A percentile compares a stretch with the other conserved stretches of the same genome.
These are phyloP conservation scores for Aegilops longissima DNA, from an alignment of 176 grass and related monocot species.

Conservation along the genomic window DNA sequence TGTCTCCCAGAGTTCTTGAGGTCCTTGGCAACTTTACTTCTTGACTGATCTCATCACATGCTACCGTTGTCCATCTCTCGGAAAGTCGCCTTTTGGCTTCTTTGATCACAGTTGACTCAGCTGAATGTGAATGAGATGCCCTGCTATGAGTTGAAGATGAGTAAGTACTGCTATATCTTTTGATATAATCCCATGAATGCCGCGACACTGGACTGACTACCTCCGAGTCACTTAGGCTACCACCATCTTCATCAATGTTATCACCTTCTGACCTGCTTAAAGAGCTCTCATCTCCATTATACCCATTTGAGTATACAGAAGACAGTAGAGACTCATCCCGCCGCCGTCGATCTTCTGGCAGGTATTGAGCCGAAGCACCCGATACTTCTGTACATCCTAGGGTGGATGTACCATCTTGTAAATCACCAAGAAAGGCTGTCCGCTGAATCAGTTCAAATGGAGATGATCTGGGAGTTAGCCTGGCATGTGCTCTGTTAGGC, in stretches of 20 bases:
- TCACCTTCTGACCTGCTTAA: constrained; percentile 77
- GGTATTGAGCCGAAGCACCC: constrained; percentile 14
- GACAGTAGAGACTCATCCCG: constrained; percentile 88
- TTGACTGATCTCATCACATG: constrained; percentile 55
- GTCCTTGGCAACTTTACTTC: constrained; percentile 61
- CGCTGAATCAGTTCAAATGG: constrained; percentile 27
- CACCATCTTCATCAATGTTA: constrained; percentile 68
- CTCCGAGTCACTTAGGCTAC: constrained; percentile 60
- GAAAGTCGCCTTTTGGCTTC: constrained; percentile 88
- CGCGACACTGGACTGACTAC: constrained; percentile 56
- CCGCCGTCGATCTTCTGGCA: constrained; percentile 40
- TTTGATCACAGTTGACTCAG: constrained; percentile 82
- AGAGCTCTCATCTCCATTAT: constrained; percentile 87
- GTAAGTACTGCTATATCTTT: constrained; percentile 58
- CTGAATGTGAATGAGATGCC: constrained; percentile 55
- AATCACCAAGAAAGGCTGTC: constrained; percentile 19
- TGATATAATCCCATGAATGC: constrained; percentile 72
- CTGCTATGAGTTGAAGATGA: constrained; percentile 62
- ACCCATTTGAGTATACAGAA: constrained; percentile 89
- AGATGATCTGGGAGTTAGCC: constrained; percentile 19
- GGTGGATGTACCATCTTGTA: constrained; percentile 39
- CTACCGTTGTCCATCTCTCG: constrained; percentile 75
- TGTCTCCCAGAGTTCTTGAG: constrained; percentile 92
- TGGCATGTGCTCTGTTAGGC: constrained; percentile 46
- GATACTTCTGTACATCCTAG: constrained; percentile 10